A percentile compares a stretch with the other conserved stretches of the same genome.
Evolutionary conservation across 192 early-diverging fungal genomes (phyloP).

Genomic region (Jimgerdemannia flammicorona): DNA sequence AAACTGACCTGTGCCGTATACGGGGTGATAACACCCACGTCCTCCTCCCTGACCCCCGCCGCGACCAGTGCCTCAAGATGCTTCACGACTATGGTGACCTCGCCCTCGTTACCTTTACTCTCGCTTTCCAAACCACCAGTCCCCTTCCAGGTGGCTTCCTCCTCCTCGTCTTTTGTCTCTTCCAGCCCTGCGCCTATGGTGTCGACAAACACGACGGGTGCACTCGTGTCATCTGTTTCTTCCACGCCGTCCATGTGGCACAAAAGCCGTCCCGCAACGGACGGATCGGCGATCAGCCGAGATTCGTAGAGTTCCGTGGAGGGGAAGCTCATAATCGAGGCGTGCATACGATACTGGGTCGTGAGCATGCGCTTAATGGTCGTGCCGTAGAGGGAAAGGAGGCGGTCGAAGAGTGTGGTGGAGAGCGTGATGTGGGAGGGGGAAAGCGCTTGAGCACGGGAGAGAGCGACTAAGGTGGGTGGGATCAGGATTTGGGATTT

Average conservation of each 20-base stretch:
- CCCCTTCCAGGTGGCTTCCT: no score
- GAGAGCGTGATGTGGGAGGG: slow-evolving; percentile 29
- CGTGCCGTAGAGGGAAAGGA: slow-evolving; percentile 56
- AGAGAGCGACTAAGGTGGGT: slow-evolving; percentile 10
- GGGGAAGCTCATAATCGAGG: slow-evolving; percentile 74
- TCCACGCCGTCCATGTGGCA: slow-evolving; percentile 56
- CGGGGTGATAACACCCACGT: slow-evolving; percentile 86
- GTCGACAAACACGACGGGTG: slow-evolving; percentile 66
- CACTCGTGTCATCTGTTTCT: slow-evolving; percentile 54
- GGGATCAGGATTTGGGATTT: slow-evolving; percentile 38
- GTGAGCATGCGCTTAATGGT: slow-evolving; percentile 64
- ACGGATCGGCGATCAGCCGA: slow-evolving; percentile 57
- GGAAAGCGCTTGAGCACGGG: background rate
- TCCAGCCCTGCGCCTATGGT: slow-evolving; percentile 49
- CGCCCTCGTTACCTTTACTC: slow-evolving; percentile 73
- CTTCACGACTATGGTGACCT: slow-evolving; percentile 59
- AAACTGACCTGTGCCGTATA: slow-evolving; percentile 77
- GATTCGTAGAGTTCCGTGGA: slow-evolving; percentile 66
- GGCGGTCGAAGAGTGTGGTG: slow-evolving; percentile 77
- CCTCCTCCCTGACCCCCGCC: slow-evolving; percentile 53
- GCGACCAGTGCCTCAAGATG: slow-evolving; percentile 61
- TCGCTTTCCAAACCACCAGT: no score
- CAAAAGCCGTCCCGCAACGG: slow-evolving; percentile 62
- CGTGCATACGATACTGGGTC: slow-evolving; percentile 90
- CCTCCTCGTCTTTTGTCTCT: slow-evolving; percentile 26